Percentiles rank a stretch among this genome's conserved stretches.
These are phyloP conservation scores for Crithidia fasciculata DNA, from an alignment of 208 protist species.

Conservation along the genomic window DNA sequence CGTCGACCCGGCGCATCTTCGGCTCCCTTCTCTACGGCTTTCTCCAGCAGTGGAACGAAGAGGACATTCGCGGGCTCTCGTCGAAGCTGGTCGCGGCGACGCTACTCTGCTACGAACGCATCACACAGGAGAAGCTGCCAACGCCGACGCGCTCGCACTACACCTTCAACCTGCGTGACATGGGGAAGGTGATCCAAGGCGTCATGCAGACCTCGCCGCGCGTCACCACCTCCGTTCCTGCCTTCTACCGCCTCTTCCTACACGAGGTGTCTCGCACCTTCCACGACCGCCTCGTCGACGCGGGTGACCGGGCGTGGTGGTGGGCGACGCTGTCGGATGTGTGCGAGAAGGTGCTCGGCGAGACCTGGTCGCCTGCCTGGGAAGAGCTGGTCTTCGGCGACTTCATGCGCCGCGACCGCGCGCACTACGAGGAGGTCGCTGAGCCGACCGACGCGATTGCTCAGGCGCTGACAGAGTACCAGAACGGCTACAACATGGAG, in stretches of 20 bases:
- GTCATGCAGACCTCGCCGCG: conserved; percentile 91
- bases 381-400: conserved; percentile 89
- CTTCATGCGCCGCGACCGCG: conserved; percentile 92
- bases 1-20: conserved; percentile 94
- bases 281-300: conserved; percentile 96
- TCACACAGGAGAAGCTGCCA: conserved; percentile 94
- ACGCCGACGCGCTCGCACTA: conserved; percentile 98
- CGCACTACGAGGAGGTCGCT: conserved; percentile 78
- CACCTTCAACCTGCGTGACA: conserved; percentile 99
- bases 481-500: conserved; percentile 94
- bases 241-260: conserved; percentile 90
- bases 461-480: conserved; percentile 79
- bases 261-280: conserved; percentile 97
- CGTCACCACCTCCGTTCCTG: conserved; percentile 46
- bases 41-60: conserved; percentile 63
- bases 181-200: conserved; percentile 97
- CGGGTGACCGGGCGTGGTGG: conserved; percentile 93
- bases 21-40: conserved; percentile 95
- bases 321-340: conserved; percentile 78
- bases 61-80: conserved; percentile 55
- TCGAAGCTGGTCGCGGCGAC: conserved; percentile 92
- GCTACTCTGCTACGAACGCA: conserved; percentile 94
- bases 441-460: conserved; percentile 54
- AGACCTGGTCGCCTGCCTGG: conserved; percentile 67
- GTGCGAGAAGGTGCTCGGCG: conserved; percentile 54